Evolutionary conservation across 2,329 filamentous ascomycete species (phyloP).

Genomic region (Calonectria multiphialidica): DNA sequence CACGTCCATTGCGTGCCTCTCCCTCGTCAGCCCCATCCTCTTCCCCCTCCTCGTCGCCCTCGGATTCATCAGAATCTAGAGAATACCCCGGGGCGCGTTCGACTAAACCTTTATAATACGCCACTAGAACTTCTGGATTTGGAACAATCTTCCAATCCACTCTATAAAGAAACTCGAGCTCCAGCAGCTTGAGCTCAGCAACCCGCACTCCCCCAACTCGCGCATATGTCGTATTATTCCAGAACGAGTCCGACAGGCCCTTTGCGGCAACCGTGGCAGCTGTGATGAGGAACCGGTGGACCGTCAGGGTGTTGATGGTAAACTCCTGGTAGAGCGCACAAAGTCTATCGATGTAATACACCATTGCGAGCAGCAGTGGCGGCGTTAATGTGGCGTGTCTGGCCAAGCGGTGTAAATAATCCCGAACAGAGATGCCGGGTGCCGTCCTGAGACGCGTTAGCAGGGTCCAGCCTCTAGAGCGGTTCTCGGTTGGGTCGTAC

Average conservation of each 20-base stretch:
- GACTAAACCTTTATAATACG: constrained; percentile 92
- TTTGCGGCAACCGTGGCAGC: constrained; percentile 96
- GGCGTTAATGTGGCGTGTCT: constrained; percentile 94
- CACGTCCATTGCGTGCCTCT: constrained; percentile 10
- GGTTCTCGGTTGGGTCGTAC: constrained; percentile 57
- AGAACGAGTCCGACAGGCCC: constrained; percentile 95
- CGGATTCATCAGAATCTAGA: constrained; percentile 57
- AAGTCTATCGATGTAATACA: constrained; percentile 97
- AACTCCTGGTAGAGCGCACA: constrained; percentile 94
- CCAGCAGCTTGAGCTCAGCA: constrained; percentile 88
- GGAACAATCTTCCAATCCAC: constrained; percentile 98
- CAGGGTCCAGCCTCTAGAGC: constrained; percentile 19
- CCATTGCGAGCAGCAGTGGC: constrained; percentile 96
- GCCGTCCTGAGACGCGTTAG: constrained; percentile 63
- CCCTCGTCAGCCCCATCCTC: constrained; percentile 37
- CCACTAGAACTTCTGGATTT: constrained; percentile 90
- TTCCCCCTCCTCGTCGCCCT: constrained; percentile 46
- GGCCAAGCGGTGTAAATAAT: constrained; percentile 93
- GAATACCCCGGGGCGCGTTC: constrained; percentile 71
- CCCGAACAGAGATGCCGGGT: constrained; percentile 92
- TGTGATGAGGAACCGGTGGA: constrained; percentile 97
- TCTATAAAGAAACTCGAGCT: constrained; percentile 91
- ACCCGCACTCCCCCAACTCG: constrained; percentile 93
- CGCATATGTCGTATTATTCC: constrained; percentile 98
- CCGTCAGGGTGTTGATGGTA: constrained; percentile 94